A percentile compares a stretch with the other conserved stretches of the same genome.
Conservation (phyloP, 2,329 filamentous ascomycete genomes). For the Penicillium sp. region DNA sequence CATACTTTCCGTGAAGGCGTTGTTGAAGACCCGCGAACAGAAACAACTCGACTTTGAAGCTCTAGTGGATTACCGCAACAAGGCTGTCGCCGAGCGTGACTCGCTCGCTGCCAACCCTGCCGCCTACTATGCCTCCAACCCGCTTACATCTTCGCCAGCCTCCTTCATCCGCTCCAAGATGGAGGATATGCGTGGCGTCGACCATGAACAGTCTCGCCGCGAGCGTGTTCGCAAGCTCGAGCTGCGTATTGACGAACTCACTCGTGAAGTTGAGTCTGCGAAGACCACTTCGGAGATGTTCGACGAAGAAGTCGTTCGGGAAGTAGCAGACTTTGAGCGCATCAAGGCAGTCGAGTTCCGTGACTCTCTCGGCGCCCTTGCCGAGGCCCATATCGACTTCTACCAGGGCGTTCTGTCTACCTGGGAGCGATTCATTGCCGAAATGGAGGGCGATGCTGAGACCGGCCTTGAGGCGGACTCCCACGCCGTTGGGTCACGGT, state of each 20-base stretch:
- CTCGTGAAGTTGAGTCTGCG: conserved; percentile 82
- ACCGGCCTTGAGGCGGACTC: conserved; percentile 24
- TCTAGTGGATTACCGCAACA: conserved; percentile 91
- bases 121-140: conserved; percentile 58
- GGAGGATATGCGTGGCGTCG: conserved; percentile 93
- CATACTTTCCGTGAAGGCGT: conserved; percentile 78
- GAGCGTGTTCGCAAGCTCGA: conserved; percentile 89
- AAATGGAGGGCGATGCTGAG: conserved; percentile 71
- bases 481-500: conserved; percentile 23
- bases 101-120: conserved; percentile 66
- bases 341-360: conserved; percentile 96
- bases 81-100: conserved; percentile 85
- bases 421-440: conserved; percentile 87
- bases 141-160: conserved; percentile 66
- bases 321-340: conserved; percentile 90
- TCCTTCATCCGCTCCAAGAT: conserved; percentile 91
- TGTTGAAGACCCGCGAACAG: conserved; percentile 91
- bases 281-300: conserved; percentile 88
- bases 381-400: conserved; percentile 83
- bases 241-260: conserved; percentile 88
- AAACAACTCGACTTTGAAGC: conserved; percentile 98
- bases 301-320: conserved; percentile 91
- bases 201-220: conserved; percentile 87
- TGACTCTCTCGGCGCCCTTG: conserved; percentile 77
- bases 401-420: conserved; percentile 77